Evolutionary conservation across 306 rosid species (phyloP), one percentile per base, ranked within the genome.

Genomic region (Medicago ruthenica): DNA sequence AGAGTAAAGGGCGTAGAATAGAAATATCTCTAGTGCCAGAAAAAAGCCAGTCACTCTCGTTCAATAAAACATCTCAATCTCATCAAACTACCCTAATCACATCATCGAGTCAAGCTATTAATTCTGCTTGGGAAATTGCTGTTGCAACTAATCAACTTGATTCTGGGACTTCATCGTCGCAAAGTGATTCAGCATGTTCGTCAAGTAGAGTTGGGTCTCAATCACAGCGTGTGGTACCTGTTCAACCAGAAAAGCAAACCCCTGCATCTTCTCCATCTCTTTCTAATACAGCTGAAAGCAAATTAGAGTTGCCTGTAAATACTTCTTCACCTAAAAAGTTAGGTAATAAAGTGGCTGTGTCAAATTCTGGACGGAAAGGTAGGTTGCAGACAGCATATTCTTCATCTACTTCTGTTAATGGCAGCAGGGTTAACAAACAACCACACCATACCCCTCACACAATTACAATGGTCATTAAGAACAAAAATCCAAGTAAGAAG

Each of bases 401-500:
- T 70, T 84, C 94, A 45, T 85, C 97, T 73, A 79, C 85, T 70
- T 80, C 78, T 53, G 80, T 21, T 37, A 81, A 75, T 50, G 89
- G 89, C 4, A 87, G 72, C 83, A 86, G 76, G 73, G 88, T 83
- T 65, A 84, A 76, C 84, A 93, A 84, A 70, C 79, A 81, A 66
- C 82, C 97, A 74, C 81, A 85, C 73, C 90, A 64, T 86, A 74
- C 80, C 24, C 70, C 87, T 57, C 88, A 87, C 53, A 67, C 90
- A 8, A 83, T 86, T 75, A 95, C 87, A 87, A 79, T 90, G 24
- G 88, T 82, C 60, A 74, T 85, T 77, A 87, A 91, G 89, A 95
- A 82, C 88, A 90, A 89, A 83, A 93, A 62, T 71, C 69, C 78
- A 64, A 70, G 76, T 53, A 92, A 90, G 89, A 92, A 88, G 88